Conservation (phyloP, 2,329 filamentous ascomycete species). For the Aspergillus terreus region DNA sequence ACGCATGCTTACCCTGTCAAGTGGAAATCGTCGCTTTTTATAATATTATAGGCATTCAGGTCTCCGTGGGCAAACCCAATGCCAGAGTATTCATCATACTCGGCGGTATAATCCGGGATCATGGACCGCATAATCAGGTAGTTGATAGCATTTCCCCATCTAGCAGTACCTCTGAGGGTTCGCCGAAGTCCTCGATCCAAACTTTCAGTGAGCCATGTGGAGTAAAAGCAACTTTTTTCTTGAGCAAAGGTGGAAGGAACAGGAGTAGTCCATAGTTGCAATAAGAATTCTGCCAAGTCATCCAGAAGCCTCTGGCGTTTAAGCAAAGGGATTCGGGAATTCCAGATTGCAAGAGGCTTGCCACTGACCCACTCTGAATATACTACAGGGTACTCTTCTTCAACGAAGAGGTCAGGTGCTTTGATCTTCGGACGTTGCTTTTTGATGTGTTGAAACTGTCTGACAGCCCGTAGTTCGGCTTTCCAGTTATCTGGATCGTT, state of each 20-base stretch:
- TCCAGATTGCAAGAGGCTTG: neutral
- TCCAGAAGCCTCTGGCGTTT: neutral
- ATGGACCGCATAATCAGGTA: conserved; percentile 20
- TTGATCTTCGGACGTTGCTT: neutral
- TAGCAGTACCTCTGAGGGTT: conserved; percentile 12
- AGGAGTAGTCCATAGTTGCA: conserved; percentile 12
- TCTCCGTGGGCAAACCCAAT: conserved; percentile 15
- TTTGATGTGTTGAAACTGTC: neutral
- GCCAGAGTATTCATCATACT: conserved; percentile 10
- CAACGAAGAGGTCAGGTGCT: neutral
- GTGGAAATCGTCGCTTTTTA: conserved; percentile 11
- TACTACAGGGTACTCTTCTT: neutral
- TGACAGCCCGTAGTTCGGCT: neutral
- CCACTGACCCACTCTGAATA: neutral
- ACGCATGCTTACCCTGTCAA: conserved; percentile 10
- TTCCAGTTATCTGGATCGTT: neutral
- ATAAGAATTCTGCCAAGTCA: conserved; percentile 6
- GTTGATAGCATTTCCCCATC: conserved; percentile 12
- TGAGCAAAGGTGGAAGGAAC: neutral
- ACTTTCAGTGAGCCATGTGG: conserved; percentile 10
- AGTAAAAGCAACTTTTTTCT: conserved; percentile 5
- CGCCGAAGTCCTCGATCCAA: conserved; percentile 13
- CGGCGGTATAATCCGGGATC: conserved; percentile 12
- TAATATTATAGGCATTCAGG: conserved; percentile 13
- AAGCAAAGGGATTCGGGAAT: neutral